Evolutionary conservation across 345 rosid species (phyloP).

Genomic region (Eucalyptus leucophloia): DNA sequence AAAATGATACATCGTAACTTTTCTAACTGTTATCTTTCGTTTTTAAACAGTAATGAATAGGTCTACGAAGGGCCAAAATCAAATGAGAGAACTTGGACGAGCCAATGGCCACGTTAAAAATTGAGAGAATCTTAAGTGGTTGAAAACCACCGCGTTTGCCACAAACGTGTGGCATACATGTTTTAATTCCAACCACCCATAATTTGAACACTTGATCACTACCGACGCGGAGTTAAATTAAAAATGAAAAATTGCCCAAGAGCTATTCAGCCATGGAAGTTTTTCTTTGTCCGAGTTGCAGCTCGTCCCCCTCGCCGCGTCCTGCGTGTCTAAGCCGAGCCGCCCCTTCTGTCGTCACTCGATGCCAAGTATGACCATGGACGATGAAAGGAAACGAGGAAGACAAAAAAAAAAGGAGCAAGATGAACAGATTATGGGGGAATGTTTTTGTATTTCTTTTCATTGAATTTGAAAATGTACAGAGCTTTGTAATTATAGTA

Average conservation of each 20-base stretch:
- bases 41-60: neutral
- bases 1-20: neutral
- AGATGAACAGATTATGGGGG: no score
- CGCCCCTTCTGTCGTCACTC: neutral
- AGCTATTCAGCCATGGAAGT: neutral
- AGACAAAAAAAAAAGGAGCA: no score
- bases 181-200: neutral
- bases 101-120: neutral
- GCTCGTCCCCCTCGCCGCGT: neutral
- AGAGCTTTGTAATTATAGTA: no score
- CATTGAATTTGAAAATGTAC: no score
- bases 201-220: neutral
- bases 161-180: neutral
- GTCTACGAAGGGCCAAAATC: neutral
- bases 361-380: neutral
- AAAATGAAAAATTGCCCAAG: neutral
- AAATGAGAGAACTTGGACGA: neutral
- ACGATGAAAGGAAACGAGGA: no score
- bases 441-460: no score
- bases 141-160: neutral
- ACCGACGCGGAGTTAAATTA: neutral
- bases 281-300: neutral
- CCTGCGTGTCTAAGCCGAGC: neutral
- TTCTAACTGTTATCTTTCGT: neutral
- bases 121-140: no score